A percentile compares a stretch with the other conserved stretches of the same genome.
Evolutionary conservation across 2,329 filamentous ascomycete genomes (phyloP).

Genomic region (Escovopsis sp.): DNA sequence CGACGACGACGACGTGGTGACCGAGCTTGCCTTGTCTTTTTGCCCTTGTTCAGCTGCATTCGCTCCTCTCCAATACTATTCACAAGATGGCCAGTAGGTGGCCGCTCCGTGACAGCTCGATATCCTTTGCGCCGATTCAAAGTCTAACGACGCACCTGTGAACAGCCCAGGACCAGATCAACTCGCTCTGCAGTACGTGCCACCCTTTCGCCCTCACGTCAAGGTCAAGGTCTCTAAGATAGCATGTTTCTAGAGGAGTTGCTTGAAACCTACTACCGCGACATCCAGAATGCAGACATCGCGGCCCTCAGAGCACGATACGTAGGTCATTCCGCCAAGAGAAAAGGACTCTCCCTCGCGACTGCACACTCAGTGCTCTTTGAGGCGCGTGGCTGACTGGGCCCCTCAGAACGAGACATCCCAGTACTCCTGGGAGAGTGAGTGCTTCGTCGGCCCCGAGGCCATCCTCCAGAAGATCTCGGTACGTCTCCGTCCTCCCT

Average conservation of each 20-base stretch:
- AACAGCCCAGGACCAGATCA: conserved; percentile 28
- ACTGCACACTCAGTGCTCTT: no score
- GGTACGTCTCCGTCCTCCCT: conserved; percentile 35
- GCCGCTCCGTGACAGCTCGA: conserved; percentile 7
- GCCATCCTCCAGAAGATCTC: conserved; percentile 67
- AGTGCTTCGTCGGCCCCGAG: conserved; percentile 46
- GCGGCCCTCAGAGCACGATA: conserved; percentile 45
- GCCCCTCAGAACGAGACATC: conserved; percentile 32
- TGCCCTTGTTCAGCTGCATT: conserved; percentile 5
- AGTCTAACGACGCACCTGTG: conserved; percentile 9
- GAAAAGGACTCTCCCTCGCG: not conserved
- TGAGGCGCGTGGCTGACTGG: not conserved
- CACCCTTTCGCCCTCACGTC: not conserved
- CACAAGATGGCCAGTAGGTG: conserved; percentile 21
- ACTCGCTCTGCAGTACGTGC: not conserved
- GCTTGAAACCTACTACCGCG: conserved; percentile 69
- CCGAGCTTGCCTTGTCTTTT: conserved; percentile 6
- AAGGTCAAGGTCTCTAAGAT: conserved; percentile 3
- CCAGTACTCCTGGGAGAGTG: conserved; percentile 85
- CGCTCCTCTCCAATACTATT: conserved; percentile 2
- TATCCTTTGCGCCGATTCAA: conserved; percentile 4
- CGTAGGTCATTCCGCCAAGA: conserved; percentile 37
- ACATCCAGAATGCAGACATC: conserved; percentile 1
- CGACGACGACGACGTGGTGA: no score
- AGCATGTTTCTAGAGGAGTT: conserved; percentile 55